Evolutionary conservation across 305 asterid species (phyloP).

Genomic region (Solanum hybrid): DNA sequence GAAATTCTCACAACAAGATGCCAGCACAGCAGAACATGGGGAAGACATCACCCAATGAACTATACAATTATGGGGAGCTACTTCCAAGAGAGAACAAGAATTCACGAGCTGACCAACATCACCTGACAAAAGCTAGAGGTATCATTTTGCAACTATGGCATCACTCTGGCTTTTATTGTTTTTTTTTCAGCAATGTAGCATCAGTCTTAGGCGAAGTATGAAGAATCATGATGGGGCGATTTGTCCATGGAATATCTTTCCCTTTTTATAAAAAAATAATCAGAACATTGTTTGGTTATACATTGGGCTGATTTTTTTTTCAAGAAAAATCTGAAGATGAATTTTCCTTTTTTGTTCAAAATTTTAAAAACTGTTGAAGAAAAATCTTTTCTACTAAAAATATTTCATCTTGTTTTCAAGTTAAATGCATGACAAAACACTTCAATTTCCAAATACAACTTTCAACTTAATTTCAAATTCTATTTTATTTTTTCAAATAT

Average conservation of each 20-base stretch:
- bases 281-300: background rate
- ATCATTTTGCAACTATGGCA: slow-evolving; percentile 9
- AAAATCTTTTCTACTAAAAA: background rate
- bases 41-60: slow-evolving; percentile 26
- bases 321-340: background rate
- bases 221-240: background rate
- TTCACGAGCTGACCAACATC: slow-evolving; percentile 18
- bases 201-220: background rate
- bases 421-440: background rate
- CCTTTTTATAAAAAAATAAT: background rate
- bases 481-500: background rate
- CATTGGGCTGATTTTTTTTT: background rate
- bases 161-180: background rate
- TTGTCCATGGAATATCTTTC: background rate
- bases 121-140: slow-evolving; percentile 43
- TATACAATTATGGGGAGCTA: slow-evolving; percentile 12
- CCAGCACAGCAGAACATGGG: slow-evolving; percentile 17
- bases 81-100: slow-evolving; percentile 27
- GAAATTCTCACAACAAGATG: slow-evolving; percentile 17
- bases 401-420: background rate
- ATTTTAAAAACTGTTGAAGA: background rate
- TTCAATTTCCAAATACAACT: background rate
- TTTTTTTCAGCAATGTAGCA: background rate
- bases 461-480: background rate
- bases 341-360: background rate